A percentile compares a stretch with the other conserved stretches of the same genome.
Evolutionary conservation across 768 basidiomycete species (phyloP).

Genomic region (Boletales sp.): DNA sequence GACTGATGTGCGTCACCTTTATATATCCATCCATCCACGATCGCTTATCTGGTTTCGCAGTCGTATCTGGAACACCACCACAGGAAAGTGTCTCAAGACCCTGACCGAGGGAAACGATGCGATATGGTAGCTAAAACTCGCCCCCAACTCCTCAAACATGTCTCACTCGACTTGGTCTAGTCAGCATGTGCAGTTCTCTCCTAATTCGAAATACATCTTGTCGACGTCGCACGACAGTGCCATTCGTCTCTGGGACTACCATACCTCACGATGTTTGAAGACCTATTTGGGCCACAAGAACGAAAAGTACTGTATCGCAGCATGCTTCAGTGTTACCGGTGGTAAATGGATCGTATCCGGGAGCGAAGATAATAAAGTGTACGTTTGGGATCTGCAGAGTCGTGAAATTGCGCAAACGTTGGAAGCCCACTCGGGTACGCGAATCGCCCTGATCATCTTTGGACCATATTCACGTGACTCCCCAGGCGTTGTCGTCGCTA

Average conservation of each 20-base stretch:
- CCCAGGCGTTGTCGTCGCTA: slow-evolving; percentile 66
- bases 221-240: slow-evolving; percentile 92
- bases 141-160: too few relatives aligned
- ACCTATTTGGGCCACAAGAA: slow-evolving; percentile 85
- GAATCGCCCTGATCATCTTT: neutral
- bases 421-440: slow-evolving; percentile 68
- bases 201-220: slow-evolving; percentile 92
- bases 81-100: slow-evolving; percentile 95
- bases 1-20: slow-evolving; percentile 71
- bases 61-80: slow-evolving; percentile 91
- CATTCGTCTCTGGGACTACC: slow-evolving; percentile 94
- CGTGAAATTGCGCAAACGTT: slow-evolving; percentile 80
- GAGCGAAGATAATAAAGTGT: slow-evolving; percentile 85
- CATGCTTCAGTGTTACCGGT: slow-evolving; percentile 81
- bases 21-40: neutral
- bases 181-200: slow-evolving; percentile 91
- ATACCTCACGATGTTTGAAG: slow-evolving; percentile 85
- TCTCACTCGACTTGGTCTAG: slow-evolving; percentile 34
- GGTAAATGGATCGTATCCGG: slow-evolving; percentile 91
- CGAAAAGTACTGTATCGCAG: slow-evolving; percentile 77
- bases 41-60: slow-evolving; percentile 38
- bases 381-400: slow-evolving; percentile 89
- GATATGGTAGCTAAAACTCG: slow-evolving; percentile 51
- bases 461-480: slow-evolving; percentile 1
- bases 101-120: slow-evolving; percentile 88